These are phyloP conservation scores for Trametes cingulata DNA, from an alignment of 768 basidiomycete genomes.

Conservation along the genomic window DNA sequence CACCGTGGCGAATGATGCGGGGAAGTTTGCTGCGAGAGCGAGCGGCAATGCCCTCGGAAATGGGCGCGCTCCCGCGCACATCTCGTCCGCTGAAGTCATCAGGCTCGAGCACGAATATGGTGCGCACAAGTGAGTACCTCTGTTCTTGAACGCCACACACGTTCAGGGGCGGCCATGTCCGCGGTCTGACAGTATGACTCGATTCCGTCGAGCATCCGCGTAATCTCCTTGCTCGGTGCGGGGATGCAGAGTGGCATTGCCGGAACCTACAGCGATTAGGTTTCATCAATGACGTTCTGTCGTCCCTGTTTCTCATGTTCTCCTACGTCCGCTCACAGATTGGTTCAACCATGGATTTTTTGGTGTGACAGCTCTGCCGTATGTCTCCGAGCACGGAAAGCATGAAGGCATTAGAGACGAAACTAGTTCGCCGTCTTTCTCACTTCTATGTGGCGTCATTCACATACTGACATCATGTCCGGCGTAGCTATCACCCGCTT, in stretches of 20 bases:
- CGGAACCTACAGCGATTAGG: not conserved
- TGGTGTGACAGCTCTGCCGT: constrained; percentile 9
- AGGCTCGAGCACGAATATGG: constrained; percentile 78
- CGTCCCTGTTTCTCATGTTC: constrained; percentile 1
- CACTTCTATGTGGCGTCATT: not conserved
- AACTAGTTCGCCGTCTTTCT: constrained; percentile 12
- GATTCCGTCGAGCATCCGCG: not conserved
- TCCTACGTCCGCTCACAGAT: not conserved
- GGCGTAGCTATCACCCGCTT: constrained; percentile 86
- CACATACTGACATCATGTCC: constrained; percentile 12
- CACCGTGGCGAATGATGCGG: not conserved
- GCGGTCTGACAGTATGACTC: not conserved
- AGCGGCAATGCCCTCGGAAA: constrained; percentile 16
- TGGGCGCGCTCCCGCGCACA: constrained; percentile 25
- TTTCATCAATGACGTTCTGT: constrained; percentile 4
- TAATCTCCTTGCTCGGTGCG: not conserved
- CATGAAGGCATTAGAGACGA: constrained; percentile 8
- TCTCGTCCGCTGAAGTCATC: constrained; percentile 73
- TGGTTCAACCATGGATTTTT: not conserved
- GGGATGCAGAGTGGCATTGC: constrained; percentile 3
- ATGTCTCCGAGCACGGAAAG: constrained; percentile 8
- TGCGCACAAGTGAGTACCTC: constrained; percentile 78
- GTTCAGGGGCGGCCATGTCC: not conserved
- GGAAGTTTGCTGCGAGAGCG: constrained; percentile 1
- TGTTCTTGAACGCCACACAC: not conserved